These are phyloP conservation scores for Eucalyptus leucophloia DNA, from an alignment of 345 rosid species.

Conservation along the genomic window DNA sequence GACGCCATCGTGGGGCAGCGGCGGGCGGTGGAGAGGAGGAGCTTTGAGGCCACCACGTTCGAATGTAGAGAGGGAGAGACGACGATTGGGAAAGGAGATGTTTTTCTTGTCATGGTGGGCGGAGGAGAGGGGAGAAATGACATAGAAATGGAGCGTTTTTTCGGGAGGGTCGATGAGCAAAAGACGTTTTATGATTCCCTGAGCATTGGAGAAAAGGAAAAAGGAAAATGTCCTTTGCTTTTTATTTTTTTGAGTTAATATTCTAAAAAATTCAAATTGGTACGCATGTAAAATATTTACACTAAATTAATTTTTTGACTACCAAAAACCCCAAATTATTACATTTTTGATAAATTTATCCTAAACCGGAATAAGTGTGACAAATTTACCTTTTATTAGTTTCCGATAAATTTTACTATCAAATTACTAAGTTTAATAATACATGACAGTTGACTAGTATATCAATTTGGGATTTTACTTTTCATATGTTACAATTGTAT, in stretches of 20 bases:
- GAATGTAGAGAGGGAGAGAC: background rate
- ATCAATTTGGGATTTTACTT: too few relatives aligned
- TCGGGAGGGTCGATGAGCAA: background rate
- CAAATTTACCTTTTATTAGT: too few relatives aligned
- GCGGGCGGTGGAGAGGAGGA: background rate
- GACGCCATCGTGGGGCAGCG: background rate
- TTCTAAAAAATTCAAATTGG: too few relatives aligned
- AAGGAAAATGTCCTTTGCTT: background rate
- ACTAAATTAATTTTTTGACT: too few relatives aligned
- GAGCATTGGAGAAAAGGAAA: background rate
- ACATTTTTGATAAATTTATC: too few relatives aligned
- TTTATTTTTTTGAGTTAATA: too few relatives aligned
- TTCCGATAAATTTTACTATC: too few relatives aligned
- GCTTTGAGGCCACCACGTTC: background rate
- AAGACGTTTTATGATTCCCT: background rate
- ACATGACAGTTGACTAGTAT: too few relatives aligned
- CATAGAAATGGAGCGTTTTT: background rate
- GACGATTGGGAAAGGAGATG: conserved; percentile 5
- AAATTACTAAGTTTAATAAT: too few relatives aligned
- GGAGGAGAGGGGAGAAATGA: background rate
- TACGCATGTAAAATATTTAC: too few relatives aligned
- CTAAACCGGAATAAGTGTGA: fast-evolving
- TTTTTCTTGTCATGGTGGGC: background rate
- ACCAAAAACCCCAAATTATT: fast-evolving
- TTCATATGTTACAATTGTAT: too few relatives aligned